These are phyloP conservation scores for Xylaria intraflava DNA, from an alignment of 495 filamentous ascomycete genomes.

Conservation along the genomic window DNA sequence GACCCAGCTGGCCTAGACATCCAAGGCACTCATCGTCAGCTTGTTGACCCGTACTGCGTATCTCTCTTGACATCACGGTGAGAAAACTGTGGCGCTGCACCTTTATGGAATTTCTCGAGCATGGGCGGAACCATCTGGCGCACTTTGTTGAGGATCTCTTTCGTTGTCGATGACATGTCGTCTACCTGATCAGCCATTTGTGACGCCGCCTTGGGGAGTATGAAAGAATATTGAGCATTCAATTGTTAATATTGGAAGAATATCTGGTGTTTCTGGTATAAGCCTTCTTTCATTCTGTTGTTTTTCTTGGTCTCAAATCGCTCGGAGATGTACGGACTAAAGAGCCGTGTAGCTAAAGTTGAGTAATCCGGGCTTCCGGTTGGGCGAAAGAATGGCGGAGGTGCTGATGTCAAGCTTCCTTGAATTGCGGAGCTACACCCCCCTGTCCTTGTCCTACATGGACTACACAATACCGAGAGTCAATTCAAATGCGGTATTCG, in stretches of 20 bases:
- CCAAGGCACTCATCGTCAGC: conserved; percentile 8
- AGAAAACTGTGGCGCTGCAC: conserved; percentile 34
- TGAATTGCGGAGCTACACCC: conserved; percentile 7
- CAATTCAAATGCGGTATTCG: not conserved
- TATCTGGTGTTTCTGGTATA: not conserved
- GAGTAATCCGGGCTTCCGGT: too few relatives aligned
- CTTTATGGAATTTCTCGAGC: conserved; percentile 96
- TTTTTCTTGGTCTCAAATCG: too few relatives aligned
- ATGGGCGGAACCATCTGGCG: conserved; percentile 90
- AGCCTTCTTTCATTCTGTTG: not conserved
- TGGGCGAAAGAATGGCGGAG: not conserved
- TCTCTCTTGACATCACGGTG: not conserved
- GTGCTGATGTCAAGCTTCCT: conserved; percentile 7
- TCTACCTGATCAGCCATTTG: conserved; percentile 18
- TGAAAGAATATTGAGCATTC: not conserved
- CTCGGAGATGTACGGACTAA: too few relatives aligned
- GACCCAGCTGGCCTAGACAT: conserved; percentile 72
- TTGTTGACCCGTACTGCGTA: not conserved
- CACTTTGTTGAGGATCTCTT: conserved; percentile 71
- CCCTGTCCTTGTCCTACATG: not conserved
- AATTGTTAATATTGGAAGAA: not conserved
- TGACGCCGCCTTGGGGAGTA: not conserved
- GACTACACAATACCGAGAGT: not conserved
- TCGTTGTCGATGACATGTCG: conserved; percentile 41
- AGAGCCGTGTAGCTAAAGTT: too few relatives aligned